Evolutionary conservation across 495 filamentous ascomycete genomes (phyloP).

Genomic region (Lasiosphaeriaceae sp.): DNA sequence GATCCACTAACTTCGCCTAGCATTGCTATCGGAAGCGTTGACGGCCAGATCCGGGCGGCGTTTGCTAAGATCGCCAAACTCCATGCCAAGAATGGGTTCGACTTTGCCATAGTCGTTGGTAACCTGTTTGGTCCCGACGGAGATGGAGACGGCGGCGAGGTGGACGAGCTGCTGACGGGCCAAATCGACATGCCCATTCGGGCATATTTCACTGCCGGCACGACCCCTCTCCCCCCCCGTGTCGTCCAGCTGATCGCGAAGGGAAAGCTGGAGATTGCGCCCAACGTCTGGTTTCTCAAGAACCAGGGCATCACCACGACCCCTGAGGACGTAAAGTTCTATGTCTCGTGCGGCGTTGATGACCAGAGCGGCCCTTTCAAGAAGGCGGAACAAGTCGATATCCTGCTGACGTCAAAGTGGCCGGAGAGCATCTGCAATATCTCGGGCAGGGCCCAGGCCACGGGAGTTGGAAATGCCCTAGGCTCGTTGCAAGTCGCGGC

Average conservation of each 20-base stretch:
- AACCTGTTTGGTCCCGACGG: slow-evolving; percentile 68
- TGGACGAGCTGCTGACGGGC: slow-evolving; percentile 64
- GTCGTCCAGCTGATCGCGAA: slow-evolving; percentile 69
- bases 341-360: slow-evolving; percentile 69
- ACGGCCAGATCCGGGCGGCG: slow-evolving; percentile 65
- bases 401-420: slow-evolving; percentile 84
- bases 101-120: slow-evolving; percentile 77
- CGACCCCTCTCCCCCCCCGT: slow-evolving; percentile 57
- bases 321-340: slow-evolving; percentile 80
- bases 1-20: slow-evolving; percentile 48
- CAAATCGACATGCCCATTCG: slow-evolving; percentile 69
- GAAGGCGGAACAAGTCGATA: slow-evolving; percentile 72
- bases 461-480: slow-evolving; percentile 47
- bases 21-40: slow-evolving; percentile 73
- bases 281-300: slow-evolving; percentile 83
- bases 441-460: slow-evolving; percentile 36
- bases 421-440: slow-evolving; percentile 64
- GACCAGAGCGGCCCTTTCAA: slow-evolving; percentile 63
- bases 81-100: slow-evolving; percentile 80
- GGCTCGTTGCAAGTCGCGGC: slow-evolving; percentile 56
- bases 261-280: slow-evolving; percentile 66
- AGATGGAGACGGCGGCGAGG: slow-evolving; percentile 52
- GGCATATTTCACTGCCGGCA: slow-evolving; percentile 83
- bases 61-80: slow-evolving; percentile 76
- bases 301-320: slow-evolving; percentile 84